Evolutionary conservation across 129 eudicot species (phyloP).

Genomic region (Centella asiatica): DNA sequence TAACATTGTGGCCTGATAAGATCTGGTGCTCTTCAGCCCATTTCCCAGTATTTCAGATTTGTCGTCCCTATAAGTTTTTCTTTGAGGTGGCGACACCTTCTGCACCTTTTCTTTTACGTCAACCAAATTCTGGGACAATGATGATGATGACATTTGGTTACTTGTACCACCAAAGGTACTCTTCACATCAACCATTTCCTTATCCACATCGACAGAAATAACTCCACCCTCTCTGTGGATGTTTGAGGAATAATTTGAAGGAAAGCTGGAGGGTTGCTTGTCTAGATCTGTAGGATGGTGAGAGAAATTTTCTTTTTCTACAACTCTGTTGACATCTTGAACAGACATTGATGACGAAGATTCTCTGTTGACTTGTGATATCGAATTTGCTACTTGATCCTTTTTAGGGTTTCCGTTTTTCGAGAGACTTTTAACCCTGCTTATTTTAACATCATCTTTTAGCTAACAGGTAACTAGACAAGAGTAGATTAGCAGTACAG

Average conservation of each 20-base stretch:
- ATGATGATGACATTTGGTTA: slow-evolving; percentile 37
- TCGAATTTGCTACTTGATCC: slow-evolving; percentile 54
- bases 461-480: neutral
- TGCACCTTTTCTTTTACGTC: slow-evolving; percentile 70
- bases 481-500: neutral
- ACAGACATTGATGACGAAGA: slow-evolving; percentile 33
- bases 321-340: slow-evolving; percentile 52
- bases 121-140: slow-evolving; percentile 34
- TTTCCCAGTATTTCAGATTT: slow-evolving; percentile 44
- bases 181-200: slow-evolving; percentile 45
- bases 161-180: slow-evolving; percentile 32
- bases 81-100: slow-evolving; percentile 89
- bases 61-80: slow-evolving; percentile 69
- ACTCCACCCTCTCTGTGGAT: slow-evolving; percentile 40
- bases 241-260: slow-evolving; percentile 42
- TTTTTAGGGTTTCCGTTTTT: slow-evolving; percentile 71
- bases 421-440: slow-evolving; percentile 88
- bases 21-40: slow-evolving; percentile 35
- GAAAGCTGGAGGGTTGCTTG: slow-evolving; percentile 37
- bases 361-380: slow-evolving; percentile 46
- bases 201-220: slow-evolving; percentile 29
- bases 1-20: slow-evolving; percentile 31
- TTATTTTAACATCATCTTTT: slow-evolving; percentile 5
- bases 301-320: slow-evolving; percentile 47
- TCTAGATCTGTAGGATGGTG: slow-evolving; percentile 42